Conservation (phyloP, 768 basidiomycete genomes). For the Hebeloma cylindrosporum region DNA sequence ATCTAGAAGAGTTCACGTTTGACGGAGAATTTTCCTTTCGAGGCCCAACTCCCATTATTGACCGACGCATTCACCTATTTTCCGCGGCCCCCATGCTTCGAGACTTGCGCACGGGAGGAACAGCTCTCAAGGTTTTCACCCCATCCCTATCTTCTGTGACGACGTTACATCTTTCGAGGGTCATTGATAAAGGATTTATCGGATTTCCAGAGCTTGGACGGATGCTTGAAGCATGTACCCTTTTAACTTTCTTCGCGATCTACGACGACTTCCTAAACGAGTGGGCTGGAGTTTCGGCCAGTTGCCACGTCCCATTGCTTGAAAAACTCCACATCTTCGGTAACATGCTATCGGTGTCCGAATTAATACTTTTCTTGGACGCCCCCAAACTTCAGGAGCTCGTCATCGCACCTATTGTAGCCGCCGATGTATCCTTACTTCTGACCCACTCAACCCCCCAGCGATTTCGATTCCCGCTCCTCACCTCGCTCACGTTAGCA, state of each 20-base stretch:
- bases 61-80: too few species aligned
- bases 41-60: background rate
- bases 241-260: constrained; percentile 8
- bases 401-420: constrained; percentile 13
- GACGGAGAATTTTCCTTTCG: constrained; percentile 2
- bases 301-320: constrained; percentile 6
- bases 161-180: constrained; percentile 11
- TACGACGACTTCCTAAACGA: constrained; percentile 17
- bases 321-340: constrained; percentile 15
- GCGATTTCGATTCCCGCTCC: too few species aligned
- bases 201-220: constrained; percentile 6
- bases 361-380: constrained; percentile 16
- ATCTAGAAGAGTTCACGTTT: constrained; percentile 9
- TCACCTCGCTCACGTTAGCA: constrained; percentile 8
- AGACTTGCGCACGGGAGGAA: constrained; percentile 12
- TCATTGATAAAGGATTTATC: background rate
- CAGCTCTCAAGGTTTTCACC: constrained; percentile 1
- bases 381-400: constrained; percentile 15
- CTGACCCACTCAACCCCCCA: too few species aligned
- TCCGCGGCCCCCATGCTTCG: constrained; percentile 2
- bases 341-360: constrained; percentile 19
- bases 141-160: constrained; percentile 3
- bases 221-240: constrained; percentile 8
- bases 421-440: constrained; percentile 7
- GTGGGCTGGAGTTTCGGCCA: background rate